A percentile compares a stretch with the other conserved stretches of the same genome.
phyloP scores from a whole-genome alignment of 2,329 filamentous ascomycete species.

The Colletotrichum sp. region DNA sequence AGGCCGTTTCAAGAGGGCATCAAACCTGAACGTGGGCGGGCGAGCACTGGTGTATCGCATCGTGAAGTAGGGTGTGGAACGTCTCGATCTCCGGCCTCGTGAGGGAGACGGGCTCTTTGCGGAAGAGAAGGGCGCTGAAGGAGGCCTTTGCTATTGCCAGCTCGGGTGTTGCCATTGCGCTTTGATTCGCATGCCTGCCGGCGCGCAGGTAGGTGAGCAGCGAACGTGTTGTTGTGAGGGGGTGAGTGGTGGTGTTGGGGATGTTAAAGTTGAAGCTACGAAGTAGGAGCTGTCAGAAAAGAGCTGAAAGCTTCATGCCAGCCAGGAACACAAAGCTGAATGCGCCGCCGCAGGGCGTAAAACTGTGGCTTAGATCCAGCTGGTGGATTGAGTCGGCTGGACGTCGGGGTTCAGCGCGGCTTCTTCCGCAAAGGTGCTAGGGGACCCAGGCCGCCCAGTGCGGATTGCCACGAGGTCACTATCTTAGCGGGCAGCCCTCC shows the following conservation, averaged over 20 bases:
- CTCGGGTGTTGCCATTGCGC: constrained; percentile 69
- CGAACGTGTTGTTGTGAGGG: not conserved
- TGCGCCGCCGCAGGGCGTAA: not conserved
- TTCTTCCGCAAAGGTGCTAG: not conserved
- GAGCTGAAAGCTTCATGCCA: not conserved
- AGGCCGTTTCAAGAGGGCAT: constrained; percentile 30
- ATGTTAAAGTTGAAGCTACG: not conserved
- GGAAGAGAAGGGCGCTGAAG: constrained; percentile 76
- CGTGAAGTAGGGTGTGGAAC: constrained; percentile 71
- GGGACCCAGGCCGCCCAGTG: not conserved
- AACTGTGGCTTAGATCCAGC: not conserved
- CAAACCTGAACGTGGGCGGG: constrained; percentile 89
- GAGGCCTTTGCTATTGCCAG: constrained; percentile 80
- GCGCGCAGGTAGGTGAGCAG: not conserved
- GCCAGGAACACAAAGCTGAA: not conserved
- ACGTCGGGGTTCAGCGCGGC: not conserved
- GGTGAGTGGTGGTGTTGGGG: not conserved
- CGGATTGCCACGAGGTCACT: not conserved
- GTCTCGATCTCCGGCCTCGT: constrained; percentile 71
- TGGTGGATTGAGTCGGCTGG: not conserved
- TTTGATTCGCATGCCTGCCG: not conserved
- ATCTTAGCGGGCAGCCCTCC: not conserved
- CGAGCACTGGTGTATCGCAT: constrained; percentile 74
- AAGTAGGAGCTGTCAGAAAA: not conserved
- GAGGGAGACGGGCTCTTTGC: constrained; percentile 74